Percentiles rank a stretch among this genome's conserved stretches.
Conservation (phyloP, 2,329 filamentous ascomycete genomes). For the Neofusicoccum umdonicola region DNA sequence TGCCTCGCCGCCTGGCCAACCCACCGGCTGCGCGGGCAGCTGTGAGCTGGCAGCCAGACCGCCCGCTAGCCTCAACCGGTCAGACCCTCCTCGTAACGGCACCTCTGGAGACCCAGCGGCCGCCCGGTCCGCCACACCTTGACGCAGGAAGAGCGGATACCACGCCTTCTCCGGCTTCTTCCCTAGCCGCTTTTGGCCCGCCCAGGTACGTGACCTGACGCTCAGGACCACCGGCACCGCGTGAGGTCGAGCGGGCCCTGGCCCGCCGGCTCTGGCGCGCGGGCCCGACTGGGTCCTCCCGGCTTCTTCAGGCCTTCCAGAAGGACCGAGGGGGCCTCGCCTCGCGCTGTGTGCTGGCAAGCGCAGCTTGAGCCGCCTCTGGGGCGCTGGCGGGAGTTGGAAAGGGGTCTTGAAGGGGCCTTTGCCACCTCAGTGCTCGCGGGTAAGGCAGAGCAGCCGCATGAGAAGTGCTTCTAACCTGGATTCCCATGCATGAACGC, state of each 20-base stretch:
- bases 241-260: background rate
- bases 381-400: constrained; percentile 1
- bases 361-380: constrained; percentile 8
- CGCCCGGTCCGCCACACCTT: constrained; percentile 5
- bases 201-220: background rate
- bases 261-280: background rate
- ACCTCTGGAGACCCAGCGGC: background rate
- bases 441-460: constrained; percentile 16
- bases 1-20: constrained; percentile 7
- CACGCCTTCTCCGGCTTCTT: background rate
- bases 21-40: constrained; percentile 7
- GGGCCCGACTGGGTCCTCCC: constrained; percentile 13
- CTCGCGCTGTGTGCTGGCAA: constrained; percentile 17
- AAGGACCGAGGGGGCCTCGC: constrained; percentile 17
- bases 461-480: constrained; percentile 8
- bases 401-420: constrained; percentile 17
- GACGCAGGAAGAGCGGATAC: constrained; percentile 11
- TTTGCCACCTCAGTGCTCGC: constrained; percentile 17
- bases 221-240: constrained; percentile 2
- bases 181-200: background rate
- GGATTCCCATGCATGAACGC: constrained; percentile 14
- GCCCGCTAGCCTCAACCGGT: constrained; percentile 13
- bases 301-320: constrained; percentile 16
- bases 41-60: constrained; percentile 13
- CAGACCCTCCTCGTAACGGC: constrained; percentile 5